Conservation (phyloP, 768 basidiomycete species). For the Lactarius deliciosus region DNA sequence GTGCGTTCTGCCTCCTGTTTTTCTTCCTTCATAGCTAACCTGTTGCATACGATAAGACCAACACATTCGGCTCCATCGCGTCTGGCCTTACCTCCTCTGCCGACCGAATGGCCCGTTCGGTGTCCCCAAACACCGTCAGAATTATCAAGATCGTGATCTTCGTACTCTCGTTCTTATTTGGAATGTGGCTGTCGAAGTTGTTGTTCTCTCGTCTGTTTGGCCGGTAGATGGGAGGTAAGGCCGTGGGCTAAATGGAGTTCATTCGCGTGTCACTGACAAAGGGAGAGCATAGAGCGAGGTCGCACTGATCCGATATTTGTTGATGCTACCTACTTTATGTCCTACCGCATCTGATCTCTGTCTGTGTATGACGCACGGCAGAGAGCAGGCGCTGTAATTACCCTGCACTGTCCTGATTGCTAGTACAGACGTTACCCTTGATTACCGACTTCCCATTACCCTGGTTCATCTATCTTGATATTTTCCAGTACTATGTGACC, state of each 20-base stretch:
- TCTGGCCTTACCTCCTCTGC: conserved; percentile 37
- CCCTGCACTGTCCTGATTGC: background rate
- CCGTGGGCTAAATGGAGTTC: background rate
- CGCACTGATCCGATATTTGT: background rate
- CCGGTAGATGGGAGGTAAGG: conserved; percentile 5
- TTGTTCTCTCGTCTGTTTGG: conserved; percentile 29
- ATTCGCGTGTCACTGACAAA: background rate
- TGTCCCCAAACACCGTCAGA: conserved; percentile 34
- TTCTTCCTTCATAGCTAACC: background rate
- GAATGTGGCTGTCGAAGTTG: conserved; percentile 36
- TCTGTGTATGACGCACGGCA: background rate
- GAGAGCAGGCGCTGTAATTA: background rate
- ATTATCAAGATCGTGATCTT: conserved; percentile 29
- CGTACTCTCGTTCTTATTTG: conserved; percentile 34
- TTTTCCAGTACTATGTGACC: background rate
- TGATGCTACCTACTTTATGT: conserved; percentile 10
- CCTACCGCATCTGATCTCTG: background rate
- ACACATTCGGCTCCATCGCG: conserved; percentile 37
- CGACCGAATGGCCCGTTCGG: conserved; percentile 36
- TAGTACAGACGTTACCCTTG: background rate
- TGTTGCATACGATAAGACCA: conserved; percentile 29
- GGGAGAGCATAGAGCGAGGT: background rate
- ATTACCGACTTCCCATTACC: background rate
- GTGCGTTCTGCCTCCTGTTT: conserved; percentile 42
- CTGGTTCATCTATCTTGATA: background rate